Base-by-base conservation (phyloP, 2,329 filamentous ascomycete genomes). In the Nemania sp. region DNA sequence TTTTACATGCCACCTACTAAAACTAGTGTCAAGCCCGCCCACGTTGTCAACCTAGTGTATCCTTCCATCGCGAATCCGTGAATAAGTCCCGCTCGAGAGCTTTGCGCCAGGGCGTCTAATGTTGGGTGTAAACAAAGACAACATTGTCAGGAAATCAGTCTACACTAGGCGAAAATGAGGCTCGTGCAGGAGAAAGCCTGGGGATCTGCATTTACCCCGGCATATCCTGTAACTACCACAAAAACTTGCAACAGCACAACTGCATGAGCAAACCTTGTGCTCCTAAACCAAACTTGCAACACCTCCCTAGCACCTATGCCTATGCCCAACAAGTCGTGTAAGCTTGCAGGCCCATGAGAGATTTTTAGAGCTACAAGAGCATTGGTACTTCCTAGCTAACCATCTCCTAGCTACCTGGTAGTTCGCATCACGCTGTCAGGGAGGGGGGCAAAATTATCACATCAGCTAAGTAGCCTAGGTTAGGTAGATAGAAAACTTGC, bases 1-100 rank as follows among this genome's bases (percentile, higher is more conserved):
- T 39, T 11, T 39, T 39, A 40, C 39, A 43, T 67, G 66, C 67
- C 68, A 70, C 67, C 67, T 69, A 63, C 68, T 67, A 43, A 52
- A 70, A 67, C 62, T 54, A 67, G 67, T 50, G 59, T 52, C 50
- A 53, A 53, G 51, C 64, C 69, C 62, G 62, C 13, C 15, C 46
- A 9, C 42, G 20, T 42, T 18, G 57, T 59, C 66, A 65, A 63
- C 62, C 63, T 67, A 61, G 7, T 29, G 25, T 29, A 29, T 62
- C 21, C 63, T 71, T 63, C 53, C 67, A 68, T 68, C 62, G 63
- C 63, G 68, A 65, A 58, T 50, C 60, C 60, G n/a, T n/a, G n/a
- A n/a, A 29, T 29, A 29, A 29, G 25, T 29, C 7, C 25, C 7
- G 25, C 25, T 29, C 50, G 66, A 39, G 58, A 57, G 35, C 17